Base-by-base conservation (phyloP, 768 basidiomycete species). In the Mycena pura region DNA sequence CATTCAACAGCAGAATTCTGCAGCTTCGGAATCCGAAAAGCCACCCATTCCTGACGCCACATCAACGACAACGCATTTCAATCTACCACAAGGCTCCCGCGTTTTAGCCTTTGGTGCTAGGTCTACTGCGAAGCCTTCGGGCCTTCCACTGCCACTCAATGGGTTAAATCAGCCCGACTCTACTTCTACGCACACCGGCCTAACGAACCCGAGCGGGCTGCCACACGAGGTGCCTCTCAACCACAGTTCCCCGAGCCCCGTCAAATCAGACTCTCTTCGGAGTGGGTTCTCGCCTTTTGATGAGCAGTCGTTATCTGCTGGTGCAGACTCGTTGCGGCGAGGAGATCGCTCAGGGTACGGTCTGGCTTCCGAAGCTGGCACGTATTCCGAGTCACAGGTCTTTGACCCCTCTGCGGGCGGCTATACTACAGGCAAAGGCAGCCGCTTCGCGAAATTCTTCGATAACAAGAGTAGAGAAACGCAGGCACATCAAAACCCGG, bases 361-460 rank as follows among this genome's bases (percentile, higher is more conserved):
- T 15, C 13, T 65, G n/a, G 48, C 58, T 8, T 21, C 44, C 14
- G 66, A 69, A 6, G 19, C 61, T 19, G 50, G 61, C 47, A 32
- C 58, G 6, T 68, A 62, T 47, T 19, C 51, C n/a, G 63, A 63
- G 45, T 22, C 57, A 4, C 40, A 54, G 43, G 57, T 61, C 56
- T 32, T 70, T 66, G 51, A 74, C 71, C 28, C 68, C 66, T 72
- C 70, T 50, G 77, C 77, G 24, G 78, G 80, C 25, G 80, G 82
- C 29, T 78, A 84, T 69, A 78, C 84, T 14, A 76, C 79, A 29
- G 81, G 80, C 24, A 92, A 89, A 72, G 92, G 92, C 38, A 93
- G 92, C 70, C 87, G 92, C 34, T 90, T 93, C 72, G 92, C 91
- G 29, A 94, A 93, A 71, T 92, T 93, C 73, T 94, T 93, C 64